Base-by-base conservation (phyloP, 1,139 yeast species). In the Pichia norvegensis region DNA sequence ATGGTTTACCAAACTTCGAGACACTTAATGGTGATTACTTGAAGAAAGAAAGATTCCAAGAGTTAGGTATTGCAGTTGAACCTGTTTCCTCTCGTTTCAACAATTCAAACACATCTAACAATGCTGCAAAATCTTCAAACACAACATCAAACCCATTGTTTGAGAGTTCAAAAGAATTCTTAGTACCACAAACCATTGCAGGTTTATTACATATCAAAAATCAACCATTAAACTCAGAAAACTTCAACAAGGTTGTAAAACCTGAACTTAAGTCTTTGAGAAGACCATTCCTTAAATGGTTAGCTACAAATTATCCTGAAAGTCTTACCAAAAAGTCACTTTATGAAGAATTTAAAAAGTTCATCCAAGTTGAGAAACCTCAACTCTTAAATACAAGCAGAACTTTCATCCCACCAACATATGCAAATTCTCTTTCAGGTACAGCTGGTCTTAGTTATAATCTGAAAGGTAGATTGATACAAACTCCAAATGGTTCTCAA, bases 401-500 rank as follows among this genome's bases (percentile, higher is more conserved):
- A 29, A 38, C 33, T n/a, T 22, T 39, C 7, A 52, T 59, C 16
- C 57, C 63, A 19, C 43, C 52, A 29, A 40, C 55, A 16, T 54
- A 57, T 36, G 45, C 46, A 14, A 49, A 55, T 7, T 49, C 48
- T 41, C 52, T 60, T 19, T 58, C 81, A 49, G 92, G 87, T 36
- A 78, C 83, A 11, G 94, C 82, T 40, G 94, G 94, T 14, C 70
- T 84, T 49, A 75, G 86, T 2, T 87, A 86, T 59, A 73, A 73
- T 42, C 74, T 83, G 54, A 76, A 74, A 53, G 95, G 95, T 8
- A 74, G 88, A 61, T 68, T 86, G 42, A 62, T 72, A 52, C 85
- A 82, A 64, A 74, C 88, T 2, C 95, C 95, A 29, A 76, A 81
- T 55, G 96, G 96, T 41, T 67, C 81, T 36, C 68, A 73, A 46